These are phyloP conservation scores for Macrocystidia cucumis DNA, from an alignment of 1,284 basidiomycete genomes.

Conservation along the genomic window DNA sequence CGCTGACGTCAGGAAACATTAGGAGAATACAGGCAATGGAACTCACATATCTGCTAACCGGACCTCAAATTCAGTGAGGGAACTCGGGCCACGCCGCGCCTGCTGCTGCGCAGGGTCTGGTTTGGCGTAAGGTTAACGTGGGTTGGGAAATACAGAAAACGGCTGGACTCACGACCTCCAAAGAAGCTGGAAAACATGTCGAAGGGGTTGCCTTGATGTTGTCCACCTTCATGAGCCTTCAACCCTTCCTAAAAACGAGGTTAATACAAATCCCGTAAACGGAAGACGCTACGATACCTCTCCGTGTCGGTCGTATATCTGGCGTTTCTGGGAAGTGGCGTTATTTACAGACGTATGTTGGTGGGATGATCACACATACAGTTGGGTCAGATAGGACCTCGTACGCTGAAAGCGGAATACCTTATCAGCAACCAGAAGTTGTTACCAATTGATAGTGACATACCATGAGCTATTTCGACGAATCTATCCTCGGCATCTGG, in stretches of 20 bases:
- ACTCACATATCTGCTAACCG: conserved; percentile 76
- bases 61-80: conserved; percentile 84
- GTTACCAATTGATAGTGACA: conserved; percentile 13
- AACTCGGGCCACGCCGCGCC: conserved; percentile 75
- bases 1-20: conserved; percentile 7
- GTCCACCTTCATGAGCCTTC: conserved; percentile 79
- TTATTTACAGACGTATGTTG: not conserved
- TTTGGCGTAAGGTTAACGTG: conserved; percentile 3
- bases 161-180: conserved; percentile 54
- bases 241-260: conserved; percentile 59
- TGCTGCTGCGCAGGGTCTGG: conserved; percentile 31
- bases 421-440: conserved; percentile 10
- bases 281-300: conserved; percentile 44
- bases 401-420: conserved; percentile 64
- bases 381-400: conserved; percentile 82
- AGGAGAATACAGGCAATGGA: conserved; percentile 3
- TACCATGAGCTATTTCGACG: conserved; percentile 84
- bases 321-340: conserved; percentile 56
- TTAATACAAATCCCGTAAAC: conserved; percentile 4
- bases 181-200: conserved; percentile 93
- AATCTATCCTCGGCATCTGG: conserved; percentile 78
- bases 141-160: conserved; percentile 2
- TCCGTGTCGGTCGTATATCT: conserved; percentile 88
- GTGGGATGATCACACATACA: conserved; percentile 32
- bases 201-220: conserved; percentile 77